phyloP scores from a whole-genome alignment of 1,284 basidiomycete species.

The Ganoderma resinaceum region DNA sequence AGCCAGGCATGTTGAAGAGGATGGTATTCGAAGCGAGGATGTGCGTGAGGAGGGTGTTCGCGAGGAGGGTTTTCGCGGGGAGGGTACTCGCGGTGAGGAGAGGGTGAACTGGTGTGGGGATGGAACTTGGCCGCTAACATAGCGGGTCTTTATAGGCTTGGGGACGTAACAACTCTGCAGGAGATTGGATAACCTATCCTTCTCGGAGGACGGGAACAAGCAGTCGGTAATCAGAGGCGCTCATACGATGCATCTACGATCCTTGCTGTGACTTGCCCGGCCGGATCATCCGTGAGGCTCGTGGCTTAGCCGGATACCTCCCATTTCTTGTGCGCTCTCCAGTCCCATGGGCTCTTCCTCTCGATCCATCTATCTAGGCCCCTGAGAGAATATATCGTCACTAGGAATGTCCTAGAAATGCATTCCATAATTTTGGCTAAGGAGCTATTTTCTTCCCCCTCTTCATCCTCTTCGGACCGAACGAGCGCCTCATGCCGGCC shows the following conservation, averaged over 20 bases:
- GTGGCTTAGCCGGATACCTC: slow-evolving; percentile 20
- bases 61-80: not conserved
- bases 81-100: not conserved
- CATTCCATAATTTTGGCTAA: not conserved
- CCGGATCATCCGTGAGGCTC: slow-evolving; percentile 31
- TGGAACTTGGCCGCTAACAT: slow-evolving; percentile 19
- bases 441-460: not conserved
- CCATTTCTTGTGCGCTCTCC: slow-evolving; percentile 13
- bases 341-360: slow-evolving; percentile 8
- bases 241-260: slow-evolving; percentile 24
- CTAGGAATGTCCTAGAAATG: not conserved
- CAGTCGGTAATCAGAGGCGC: slow-evolving; percentile 20
- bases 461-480: not conserved
- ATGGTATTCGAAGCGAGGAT: not conserved
- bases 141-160: slow-evolving; percentile 26
- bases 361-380: slow-evolving; percentile 10
- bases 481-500: not conserved
- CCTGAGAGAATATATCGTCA: slow-evolving; percentile 17
- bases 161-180: slow-evolving; percentile 18
- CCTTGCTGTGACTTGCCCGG: slow-evolving; percentile 22
- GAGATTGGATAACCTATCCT: slow-evolving; percentile 12
- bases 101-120: slow-evolving; percentile 21
- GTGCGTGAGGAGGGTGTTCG: not conserved
- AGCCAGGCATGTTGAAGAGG: slow-evolving; percentile 25
- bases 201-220: slow-evolving; percentile 18